Evolutionary conservation across 257 asterid species (phyloP), one percentile per base, ranked within the genome.

Genomic region (Fraxinus cuspidata): DNA sequence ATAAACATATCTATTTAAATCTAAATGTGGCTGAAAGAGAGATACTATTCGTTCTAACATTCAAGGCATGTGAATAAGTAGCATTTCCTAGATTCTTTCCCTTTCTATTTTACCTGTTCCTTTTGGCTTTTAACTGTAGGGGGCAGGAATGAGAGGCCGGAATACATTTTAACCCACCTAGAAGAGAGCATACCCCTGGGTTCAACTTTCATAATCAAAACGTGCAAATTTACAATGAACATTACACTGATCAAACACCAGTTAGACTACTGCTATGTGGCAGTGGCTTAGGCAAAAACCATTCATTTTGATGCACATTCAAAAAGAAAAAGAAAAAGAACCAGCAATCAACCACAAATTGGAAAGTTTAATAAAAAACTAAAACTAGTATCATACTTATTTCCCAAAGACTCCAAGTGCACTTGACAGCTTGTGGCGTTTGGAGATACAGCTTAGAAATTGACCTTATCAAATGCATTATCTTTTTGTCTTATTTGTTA

Each of bases 41-140:
- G 40, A 63, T 19, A 74, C 11, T 38, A 32, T 16, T 77, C 29
- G 29, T 40, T 25, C 21, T 34, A 49, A 27, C 58, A 60, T 78
- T 67, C 73, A 65, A 13, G 64, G 35, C 49, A 73, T 13, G 31
- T 60, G 74, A 70, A 8, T 18, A n/a, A 42, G 63, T 29, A 12
- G 76, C 44, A 76, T 47, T 79, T 78, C 74, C 72, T 75, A 60
- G 37, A 68, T 27, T 21, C 32, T 70, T 28, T 49, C 35, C 31
- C 0, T 31, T 23, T 16, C 63, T 19, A 51, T 16, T 51, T 51
- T 51, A 6, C 19, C 63, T 18, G 19, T 19, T 51, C 23, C 21
- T 51, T 51, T 4, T 15, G 63, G 63, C 19, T 51, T 51, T 51
- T 18, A 25, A 8, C 9, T 7, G 53, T n/a, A 27, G 32, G 3